A percentile compares a stretch with the other conserved stretches of the same genome.
Evolutionary conservation across 805 yeast species (phyloP).

Genomic region (Candida verbasci): DNA sequence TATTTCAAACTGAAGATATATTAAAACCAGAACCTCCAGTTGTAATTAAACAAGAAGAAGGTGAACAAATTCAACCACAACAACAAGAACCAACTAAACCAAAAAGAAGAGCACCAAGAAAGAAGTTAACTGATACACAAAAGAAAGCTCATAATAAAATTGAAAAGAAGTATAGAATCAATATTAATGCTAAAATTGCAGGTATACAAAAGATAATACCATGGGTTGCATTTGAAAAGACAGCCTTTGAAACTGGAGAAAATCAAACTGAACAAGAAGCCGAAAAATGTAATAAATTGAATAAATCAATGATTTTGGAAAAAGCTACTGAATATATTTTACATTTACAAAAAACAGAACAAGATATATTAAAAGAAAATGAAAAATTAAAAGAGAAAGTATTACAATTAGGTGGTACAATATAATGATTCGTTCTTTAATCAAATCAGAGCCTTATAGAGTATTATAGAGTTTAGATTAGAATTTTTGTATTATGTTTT

Average conservation of each 20-base stretch:
- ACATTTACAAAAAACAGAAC: constrained; percentile 48
- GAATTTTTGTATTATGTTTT: not conserved
- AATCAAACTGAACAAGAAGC: constrained; percentile 10
- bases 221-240: constrained; percentile 57
- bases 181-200: constrained; percentile 68
- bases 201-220: constrained; percentile 65
- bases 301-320: constrained; percentile 65
- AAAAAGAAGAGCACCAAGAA: constrained; percentile 46
- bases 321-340: constrained; percentile 61
- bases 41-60: not conserved
- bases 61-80: constrained; percentile 1
- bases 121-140: constrained; percentile 54
- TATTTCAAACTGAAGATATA: constrained; percentile 27
- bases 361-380: constrained; percentile 26
- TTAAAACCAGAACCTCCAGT: constrained; percentile 14
- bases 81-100: constrained; percentile 3
- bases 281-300: constrained; percentile 31
- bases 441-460: not conserved
- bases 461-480: not conserved
- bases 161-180: constrained; percentile 66
- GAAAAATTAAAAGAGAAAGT: constrained; percentile 20
- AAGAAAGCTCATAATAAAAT: constrained; percentile 71
- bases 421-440: too few species aligned
- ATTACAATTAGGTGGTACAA: constrained; percentile 10
- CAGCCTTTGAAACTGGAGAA: constrained; percentile 51